These are phyloP conservation scores for Gracilaria vermiculophylla DNA, from an alignment of 23 red algal genomes.

Conservation along the genomic window DNA sequence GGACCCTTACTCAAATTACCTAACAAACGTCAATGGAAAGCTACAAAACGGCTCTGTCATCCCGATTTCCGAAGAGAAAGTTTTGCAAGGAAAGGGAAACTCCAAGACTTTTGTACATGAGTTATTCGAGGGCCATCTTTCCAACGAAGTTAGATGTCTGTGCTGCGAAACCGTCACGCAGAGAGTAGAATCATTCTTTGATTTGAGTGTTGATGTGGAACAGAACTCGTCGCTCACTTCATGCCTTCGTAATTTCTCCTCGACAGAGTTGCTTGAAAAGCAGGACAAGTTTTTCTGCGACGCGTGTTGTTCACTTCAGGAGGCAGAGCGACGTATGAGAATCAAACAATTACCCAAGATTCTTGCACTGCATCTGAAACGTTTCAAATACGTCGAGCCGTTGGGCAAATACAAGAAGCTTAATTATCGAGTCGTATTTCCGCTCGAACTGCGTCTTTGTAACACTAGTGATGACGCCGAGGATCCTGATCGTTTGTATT, in stretches of 20 bases:
- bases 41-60: background rate
- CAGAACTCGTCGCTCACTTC: conserved; percentile 86
- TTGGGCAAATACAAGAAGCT: conserved; percentile 90
- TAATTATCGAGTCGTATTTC: conserved; percentile 92
- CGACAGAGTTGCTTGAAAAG: conserved; percentile 84
- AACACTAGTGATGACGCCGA: conserved; percentile 91
- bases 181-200: conserved; percentile 89
- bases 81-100: background rate
- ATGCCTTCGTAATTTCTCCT: conserved; percentile 92
- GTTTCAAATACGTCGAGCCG: conserved; percentile 95
- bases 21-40: conserved; percentile 43
- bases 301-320: conserved; percentile 87
- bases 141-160: conserved; percentile 93
- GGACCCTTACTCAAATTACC: background rate
- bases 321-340: conserved; percentile 91
- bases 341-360: conserved; percentile 81
- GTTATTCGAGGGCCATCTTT: conserved; percentile 89
- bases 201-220: conserved; percentile 92
- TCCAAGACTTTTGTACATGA: conserved; percentile 87
- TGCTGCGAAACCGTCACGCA: conserved; percentile 92
- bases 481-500: conserved; percentile 84
- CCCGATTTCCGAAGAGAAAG: background rate
- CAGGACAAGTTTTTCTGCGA: conserved; percentile 98
- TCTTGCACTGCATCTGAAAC: conserved; percentile 94
- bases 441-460: conserved; percentile 86